phyloP scores from a whole-genome alignment of 2,329 filamentous ascomycete species.

The Chaetomium olivaceum region DNA sequence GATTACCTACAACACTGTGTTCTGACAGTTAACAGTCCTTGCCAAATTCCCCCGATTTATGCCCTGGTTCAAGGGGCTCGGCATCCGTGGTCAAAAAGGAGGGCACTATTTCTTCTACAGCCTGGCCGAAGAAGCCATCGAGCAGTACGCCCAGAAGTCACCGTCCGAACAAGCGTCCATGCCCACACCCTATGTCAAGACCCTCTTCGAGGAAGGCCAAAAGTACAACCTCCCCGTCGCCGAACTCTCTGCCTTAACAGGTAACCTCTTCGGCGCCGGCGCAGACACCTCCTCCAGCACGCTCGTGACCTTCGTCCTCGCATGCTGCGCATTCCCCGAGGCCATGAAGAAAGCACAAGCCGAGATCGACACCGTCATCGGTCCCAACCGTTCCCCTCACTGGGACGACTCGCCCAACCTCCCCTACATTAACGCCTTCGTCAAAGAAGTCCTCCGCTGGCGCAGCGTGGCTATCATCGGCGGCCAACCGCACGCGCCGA shows the following conservation, averaged over 20 bases:
- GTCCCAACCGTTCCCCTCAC: conserved; percentile 47
- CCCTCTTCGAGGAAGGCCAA: conserved; percentile 49
- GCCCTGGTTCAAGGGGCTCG: conserved; percentile 53
- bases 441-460: conserved; percentile 60
- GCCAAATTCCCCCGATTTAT: conserved; percentile 51
- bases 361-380: conserved; percentile 55
- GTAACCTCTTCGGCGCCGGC: conserved; percentile 51
- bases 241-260: conserved; percentile 50
- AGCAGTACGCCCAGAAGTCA: conserved; percentile 40
- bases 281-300: conserved; percentile 52
- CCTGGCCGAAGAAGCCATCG: conserved; percentile 51
- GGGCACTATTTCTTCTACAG: conserved; percentile 54
- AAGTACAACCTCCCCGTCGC: conserved; percentile 48
- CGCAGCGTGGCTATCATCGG: conserved; percentile 54
- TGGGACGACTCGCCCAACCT: conserved; percentile 51
- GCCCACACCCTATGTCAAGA: conserved; percentile 45
- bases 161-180: conserved; percentile 30
- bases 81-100: conserved; percentile 43
- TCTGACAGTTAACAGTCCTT: conserved; percentile 36
- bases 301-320: conserved; percentile 50
- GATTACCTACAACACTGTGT: neutral
- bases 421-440: conserved; percentile 54
- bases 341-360: conserved; percentile 50
- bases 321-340: conserved; percentile 51
- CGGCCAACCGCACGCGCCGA: conserved; percentile 52